Conservation (phyloP, 345 rosid genomes). For the Streptanthus diversifolius region DNA sequence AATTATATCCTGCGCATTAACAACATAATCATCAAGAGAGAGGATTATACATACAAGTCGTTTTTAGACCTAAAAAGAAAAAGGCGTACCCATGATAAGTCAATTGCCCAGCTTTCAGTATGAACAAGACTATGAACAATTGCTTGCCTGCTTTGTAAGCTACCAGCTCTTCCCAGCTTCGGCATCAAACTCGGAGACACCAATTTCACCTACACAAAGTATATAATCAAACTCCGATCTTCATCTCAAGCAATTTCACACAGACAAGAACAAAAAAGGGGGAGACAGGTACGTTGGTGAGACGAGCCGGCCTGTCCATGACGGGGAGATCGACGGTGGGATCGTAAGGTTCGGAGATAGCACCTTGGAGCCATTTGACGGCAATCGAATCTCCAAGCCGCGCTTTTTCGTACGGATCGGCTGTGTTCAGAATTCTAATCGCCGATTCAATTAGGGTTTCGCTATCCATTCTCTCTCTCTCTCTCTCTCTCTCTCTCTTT, state of each 20-base stretch:
- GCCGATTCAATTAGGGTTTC: conserved; percentile 82
- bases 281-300: conserved; percentile 42
- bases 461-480: conserved; percentile 16
- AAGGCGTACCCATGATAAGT: conserved; percentile 71
- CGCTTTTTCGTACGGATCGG: conserved; percentile 80
- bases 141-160: conserved; percentile 89
- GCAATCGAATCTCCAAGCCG: conserved; percentile 67
- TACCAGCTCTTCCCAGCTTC: conserved; percentile 88
- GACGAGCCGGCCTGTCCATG: conserved; percentile 79
- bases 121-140: conserved; percentile 89
- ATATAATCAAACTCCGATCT: neutral
- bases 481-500: neutral
- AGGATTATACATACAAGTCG: neutral
- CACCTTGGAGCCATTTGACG: conserved; percentile 75
- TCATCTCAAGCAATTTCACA: neutral
- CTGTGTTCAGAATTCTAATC: conserved; percentile 61
- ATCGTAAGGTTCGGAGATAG: conserved; percentile 50
- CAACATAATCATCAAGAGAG: neutral
- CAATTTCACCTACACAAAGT: conserved; percentile 54
- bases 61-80: neutral
- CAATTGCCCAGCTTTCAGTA: conserved; percentile 93
- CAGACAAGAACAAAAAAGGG: too few relatives aligned
- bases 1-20: conserved; percentile 64
- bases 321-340: conserved; percentile 47
- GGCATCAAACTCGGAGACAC: conserved; percentile 90